Conservation (phyloP, 2,329 filamentous ascomycete species). For the Ceratocystis diversiconidia region DNA sequence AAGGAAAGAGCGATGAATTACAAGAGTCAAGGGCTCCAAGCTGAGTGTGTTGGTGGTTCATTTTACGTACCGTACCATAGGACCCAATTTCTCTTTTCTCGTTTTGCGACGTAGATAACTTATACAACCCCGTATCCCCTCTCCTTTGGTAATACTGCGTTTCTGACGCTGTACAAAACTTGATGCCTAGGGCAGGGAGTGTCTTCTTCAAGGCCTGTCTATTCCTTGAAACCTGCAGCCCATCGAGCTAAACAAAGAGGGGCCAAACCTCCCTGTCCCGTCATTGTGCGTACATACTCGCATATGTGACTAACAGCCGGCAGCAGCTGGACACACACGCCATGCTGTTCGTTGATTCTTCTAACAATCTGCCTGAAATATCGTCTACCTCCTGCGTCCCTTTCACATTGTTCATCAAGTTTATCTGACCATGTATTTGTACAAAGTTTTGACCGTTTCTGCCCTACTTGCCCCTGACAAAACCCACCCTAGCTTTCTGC, state of each 20-base stretch:
- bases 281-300: neutral
- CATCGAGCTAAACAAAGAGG: neutral
- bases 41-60: neutral
- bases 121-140: neutral
- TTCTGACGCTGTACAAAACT: neutral
- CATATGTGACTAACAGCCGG: neutral
- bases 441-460: neutral
- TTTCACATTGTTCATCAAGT: neutral
- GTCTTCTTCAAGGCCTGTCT: neutral
- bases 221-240: neutral
- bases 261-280: neutral
- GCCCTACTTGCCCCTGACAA: too few species aligned
- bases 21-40: neutral
- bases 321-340: neutral
- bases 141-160: neutral
- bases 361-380: neutral
- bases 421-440: constrained; percentile 1
- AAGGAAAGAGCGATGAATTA: neutral
- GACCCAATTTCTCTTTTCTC: neutral
- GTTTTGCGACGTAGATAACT: neutral
- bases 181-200: neutral
- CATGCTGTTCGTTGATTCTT: neutral
- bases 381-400: neutral
- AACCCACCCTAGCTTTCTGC: constrained; percentile 20
- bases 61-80: neutral